These are phyloP conservation scores for Clathrospora elynae DNA, from an alignment of 2,329 filamentous ascomycete species.

Conservation along the genomic window DNA sequence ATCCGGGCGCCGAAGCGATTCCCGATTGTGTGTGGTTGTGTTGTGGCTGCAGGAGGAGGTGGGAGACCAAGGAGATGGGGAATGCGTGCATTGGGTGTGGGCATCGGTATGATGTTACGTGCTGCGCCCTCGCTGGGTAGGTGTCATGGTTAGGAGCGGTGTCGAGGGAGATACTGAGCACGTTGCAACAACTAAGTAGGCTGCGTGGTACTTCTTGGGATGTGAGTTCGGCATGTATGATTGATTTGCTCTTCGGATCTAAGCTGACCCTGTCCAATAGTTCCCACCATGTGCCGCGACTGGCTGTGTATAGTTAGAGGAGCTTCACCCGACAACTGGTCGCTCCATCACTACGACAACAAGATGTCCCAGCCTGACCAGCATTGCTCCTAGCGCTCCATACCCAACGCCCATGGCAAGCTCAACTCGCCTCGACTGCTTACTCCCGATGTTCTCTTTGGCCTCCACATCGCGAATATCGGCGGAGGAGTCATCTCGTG, in stretches of 20 bases:
- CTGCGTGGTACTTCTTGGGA: no score
- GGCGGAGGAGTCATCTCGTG: constrained; percentile 42
- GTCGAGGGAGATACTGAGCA: no score
- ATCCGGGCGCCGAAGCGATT: constrained; percentile 17
- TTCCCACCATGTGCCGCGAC: no score
- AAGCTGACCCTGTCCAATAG: no score
- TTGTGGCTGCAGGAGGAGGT: constrained; percentile 19
- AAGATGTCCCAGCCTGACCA: no score
- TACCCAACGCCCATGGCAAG: constrained; percentile 30
- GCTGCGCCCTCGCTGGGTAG: constrained; percentile 14
- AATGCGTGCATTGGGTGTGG: constrained; percentile 20
- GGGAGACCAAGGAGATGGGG: constrained; percentile 19
- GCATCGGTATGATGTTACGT: constrained; percentile 16
- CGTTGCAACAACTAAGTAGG: no score
- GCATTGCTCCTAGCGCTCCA: background rate
- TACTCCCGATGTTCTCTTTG: constrained; percentile 26
- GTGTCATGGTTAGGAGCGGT: background rate
- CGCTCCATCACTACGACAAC: no score
- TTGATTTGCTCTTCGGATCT: no score
- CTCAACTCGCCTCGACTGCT: constrained; percentile 18
- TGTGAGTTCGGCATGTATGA: no score
- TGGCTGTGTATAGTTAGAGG: no score
- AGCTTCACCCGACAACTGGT: no score
- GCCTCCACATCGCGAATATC: constrained; percentile 44
- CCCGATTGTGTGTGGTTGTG: constrained; percentile 19